Base-by-base conservation (phyloP, 495 filamentous ascomycete genomes). In the Xylaria venustula region DNA sequence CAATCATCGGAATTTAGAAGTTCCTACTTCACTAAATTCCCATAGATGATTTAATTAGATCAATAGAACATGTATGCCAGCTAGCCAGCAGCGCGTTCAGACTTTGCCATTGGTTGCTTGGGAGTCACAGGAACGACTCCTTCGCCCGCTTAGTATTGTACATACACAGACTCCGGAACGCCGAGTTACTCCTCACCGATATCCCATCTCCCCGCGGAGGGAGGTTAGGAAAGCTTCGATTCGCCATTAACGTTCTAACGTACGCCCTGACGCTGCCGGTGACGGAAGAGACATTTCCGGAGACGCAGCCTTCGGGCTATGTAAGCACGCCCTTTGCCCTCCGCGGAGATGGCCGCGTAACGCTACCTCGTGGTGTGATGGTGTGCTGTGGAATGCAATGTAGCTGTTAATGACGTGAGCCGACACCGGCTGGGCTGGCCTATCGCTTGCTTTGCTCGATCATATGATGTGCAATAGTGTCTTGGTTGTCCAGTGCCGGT, bases 331-430 rank as follows among this genome's bases (percentile, higher is more conserved):
- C 11, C 7, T 22, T n/a, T 22, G n/a, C n/a, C n/a, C 53, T 55
- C 53, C 53, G 53, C 53, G 53, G 53, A 55, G 40, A 55, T 55
- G 40, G 40, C 53, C 53, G 53, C 25, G 40, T 20, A 15, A n/a
- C 7, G 1, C 23, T 25, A n/a, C 5, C 37, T 36, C 52, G 36
- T 42, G 37, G 52, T 36, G 54, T 14, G 15, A 32, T 46, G 40
- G 40, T 7, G 17, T 26, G 51, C n/a, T n/a, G n/a, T n/a, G n/a
- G n/a, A n/a, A n/a, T n/a, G n/a, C 17, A 36, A 57, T 65, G n/a
- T 37, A 20, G 41, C 20, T n/a, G 42, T 23, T 25, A 11, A 58
- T 58, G 54, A 58, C 54, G 54, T 58, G 54, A 58, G 42, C 54
- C 54, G 54, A 49, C 23, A 19, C 22, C 54, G 54, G 54, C 28